Evolutionary conservation across 108 stramenopile species (phyloP), one percentile per base, ranked within the genome.

Genomic region (Conticribra guillardii): DNA sequence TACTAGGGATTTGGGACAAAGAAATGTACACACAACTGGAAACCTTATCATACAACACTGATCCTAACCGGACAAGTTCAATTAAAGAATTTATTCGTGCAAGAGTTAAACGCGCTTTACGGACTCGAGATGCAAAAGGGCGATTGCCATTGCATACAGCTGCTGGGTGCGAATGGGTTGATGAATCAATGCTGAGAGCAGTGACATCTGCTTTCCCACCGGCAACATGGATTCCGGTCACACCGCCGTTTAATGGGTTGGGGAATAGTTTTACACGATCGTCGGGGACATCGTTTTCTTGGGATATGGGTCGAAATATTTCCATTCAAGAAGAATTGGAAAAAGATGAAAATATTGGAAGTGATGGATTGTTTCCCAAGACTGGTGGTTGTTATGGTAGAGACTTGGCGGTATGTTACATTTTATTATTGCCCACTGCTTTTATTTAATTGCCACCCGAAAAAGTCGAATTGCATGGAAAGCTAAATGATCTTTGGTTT

Each of bases 71-170:
- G 22, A 14, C 49, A 49, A 21, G 27, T 15, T 4, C 28, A n/a
- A n/a, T 46, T 0, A 46, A 56, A 30, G 31, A 56, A 32, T 8
- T 21, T 2, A 44, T 57, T 15, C 67, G 56, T 0, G 37, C 54
- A 27, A 54, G 16, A 2, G 60, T 60, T 2, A 56, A 60, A 26
- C 41, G 31, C 21, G 68, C 79, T 15, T 56, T 81, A 32, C 46
- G 62, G 18, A 65, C 55, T 24, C 46, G 60, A 33, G 80, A 81
- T 58, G 16, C 22, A 17, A 41, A 61, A 27, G 57, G 74, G 3
- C 31, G 76, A 26, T 29, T 81, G 16, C 80, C 80, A 18, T 48
- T 81, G 2, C 80, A 81, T 52, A 4, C 37, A 19, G 80, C 80
- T 31, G 70, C 71, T 9, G 54, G 27, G 0, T 63, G 71, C 47